Evolutionary conservation across 2,329 filamentous ascomycete species (phyloP).

Genomic region (Trichoderma sp.): DNA sequence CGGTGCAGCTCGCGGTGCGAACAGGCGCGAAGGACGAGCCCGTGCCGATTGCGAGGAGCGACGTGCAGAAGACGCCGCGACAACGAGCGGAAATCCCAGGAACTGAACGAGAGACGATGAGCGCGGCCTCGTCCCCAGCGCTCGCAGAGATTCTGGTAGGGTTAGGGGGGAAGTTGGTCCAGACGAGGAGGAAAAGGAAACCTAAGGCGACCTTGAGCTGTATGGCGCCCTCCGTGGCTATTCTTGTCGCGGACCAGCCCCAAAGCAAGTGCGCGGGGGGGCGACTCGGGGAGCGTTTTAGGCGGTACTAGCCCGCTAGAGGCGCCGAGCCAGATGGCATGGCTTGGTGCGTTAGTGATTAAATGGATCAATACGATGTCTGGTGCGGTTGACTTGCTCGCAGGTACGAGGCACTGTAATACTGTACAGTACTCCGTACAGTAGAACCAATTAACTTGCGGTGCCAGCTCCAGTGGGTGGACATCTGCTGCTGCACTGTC

Average conservation of each 20-base stretch:
- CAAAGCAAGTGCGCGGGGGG: slow-evolving; percentile 5
- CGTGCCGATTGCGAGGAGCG: not conserved
- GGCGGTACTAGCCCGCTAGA: slow-evolving; percentile 11
- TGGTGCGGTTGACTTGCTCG: not conserved
- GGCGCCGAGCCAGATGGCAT: not conserved
- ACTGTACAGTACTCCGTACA: too few relatives aligned
- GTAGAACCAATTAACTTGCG: not conserved
- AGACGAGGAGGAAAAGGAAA: not conserved
- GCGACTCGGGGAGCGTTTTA: slow-evolving; percentile 4
- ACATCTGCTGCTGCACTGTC: too few relatives aligned
- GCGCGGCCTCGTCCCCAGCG: slow-evolving; percentile 9
- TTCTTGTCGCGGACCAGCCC: not conserved
- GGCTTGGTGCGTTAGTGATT: not conserved
- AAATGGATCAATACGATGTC: not conserved
- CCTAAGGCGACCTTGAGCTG: not conserved
- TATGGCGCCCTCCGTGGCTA: slow-evolving; percentile 7
- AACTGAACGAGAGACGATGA: slow-evolving; percentile 19
- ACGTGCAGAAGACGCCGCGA: not conserved
- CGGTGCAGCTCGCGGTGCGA: not conserved
- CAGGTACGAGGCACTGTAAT: too few relatives aligned
- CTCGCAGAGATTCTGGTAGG: slow-evolving; percentile 14
- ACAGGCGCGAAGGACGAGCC: not conserved
- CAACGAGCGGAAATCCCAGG: slow-evolving; percentile 4
- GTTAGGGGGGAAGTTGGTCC: slow-evolving; percentile 14
- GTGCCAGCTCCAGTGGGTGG: not conserved